Percentiles rank a stretch among this genome's conserved stretches.
Evolutionary conservation across 2,329 filamentous ascomycete genomes (phyloP).

Genomic region (Pseudocercospora ulei): DNA sequence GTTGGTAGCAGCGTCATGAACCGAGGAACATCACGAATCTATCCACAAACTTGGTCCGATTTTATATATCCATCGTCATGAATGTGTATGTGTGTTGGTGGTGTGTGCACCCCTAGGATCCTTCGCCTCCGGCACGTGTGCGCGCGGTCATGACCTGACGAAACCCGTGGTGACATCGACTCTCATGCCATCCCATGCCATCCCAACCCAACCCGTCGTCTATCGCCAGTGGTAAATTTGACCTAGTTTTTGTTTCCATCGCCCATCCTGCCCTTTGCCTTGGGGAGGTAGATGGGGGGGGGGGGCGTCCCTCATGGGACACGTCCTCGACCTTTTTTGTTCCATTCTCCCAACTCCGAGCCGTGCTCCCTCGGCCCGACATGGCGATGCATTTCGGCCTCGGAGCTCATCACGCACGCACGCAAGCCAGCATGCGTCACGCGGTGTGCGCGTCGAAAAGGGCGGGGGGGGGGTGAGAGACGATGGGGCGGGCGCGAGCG

Average conservation of each 20-base stretch:
- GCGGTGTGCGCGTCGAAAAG: too few species aligned
- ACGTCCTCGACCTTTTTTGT: not conserved
- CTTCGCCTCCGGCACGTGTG: not conserved
- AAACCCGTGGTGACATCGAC: slow-evolving; percentile 4
- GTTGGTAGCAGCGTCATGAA: too few species aligned
- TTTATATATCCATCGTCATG: too few species aligned
- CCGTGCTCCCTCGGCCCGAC: not conserved
- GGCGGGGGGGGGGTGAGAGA: too few species aligned
- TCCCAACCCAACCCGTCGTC: not conserved
- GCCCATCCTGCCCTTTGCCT: not conserved
- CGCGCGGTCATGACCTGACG: not conserved
- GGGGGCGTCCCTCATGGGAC: slow-evolving; percentile 6
- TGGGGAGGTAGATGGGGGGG: too few species aligned
- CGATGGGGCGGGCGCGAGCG: too few species aligned
- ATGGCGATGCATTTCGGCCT: slow-evolving; percentile 7
- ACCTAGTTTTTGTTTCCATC: not conserved
- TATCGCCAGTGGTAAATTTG: not conserved
- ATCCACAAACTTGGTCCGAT: too few species aligned
- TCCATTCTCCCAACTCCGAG: too few species aligned
- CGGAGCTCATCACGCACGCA: too few species aligned
- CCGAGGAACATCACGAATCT: too few species aligned
- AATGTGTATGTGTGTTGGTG: too few species aligned
- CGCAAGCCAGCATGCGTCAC: slow-evolving; percentile 1
- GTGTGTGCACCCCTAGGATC: too few species aligned
- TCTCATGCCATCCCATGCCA: not conserved